Percentiles rank a stretch among this genome's conserved stretches.
phyloP scores from a whole-genome alignment of 2,329 filamentous ascomycete genomes.

The Cadophora luteo-olivacea region DNA sequence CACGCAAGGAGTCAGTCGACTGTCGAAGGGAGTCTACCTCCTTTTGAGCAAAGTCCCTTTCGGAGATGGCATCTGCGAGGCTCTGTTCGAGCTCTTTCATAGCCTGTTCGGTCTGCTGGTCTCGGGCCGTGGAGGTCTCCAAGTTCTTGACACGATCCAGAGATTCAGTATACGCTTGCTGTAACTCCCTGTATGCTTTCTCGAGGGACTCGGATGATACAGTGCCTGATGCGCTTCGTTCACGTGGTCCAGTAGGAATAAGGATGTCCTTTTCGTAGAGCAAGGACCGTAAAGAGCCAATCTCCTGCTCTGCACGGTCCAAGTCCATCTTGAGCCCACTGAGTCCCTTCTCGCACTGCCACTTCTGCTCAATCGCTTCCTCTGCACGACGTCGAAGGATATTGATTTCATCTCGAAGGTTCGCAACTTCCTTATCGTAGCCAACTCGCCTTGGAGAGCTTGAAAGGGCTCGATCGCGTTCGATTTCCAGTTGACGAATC shows the following conservation, averaged over 20 bases:
- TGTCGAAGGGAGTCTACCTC: constrained; percentile 67
- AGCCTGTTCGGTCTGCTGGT: constrained; percentile 66
- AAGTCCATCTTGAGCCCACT: constrained; percentile 93
- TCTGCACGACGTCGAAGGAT: constrained; percentile 85
- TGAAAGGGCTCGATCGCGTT: constrained; percentile 76
- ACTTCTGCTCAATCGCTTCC: constrained; percentile 94
- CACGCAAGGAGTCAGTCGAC: constrained; percentile 64
- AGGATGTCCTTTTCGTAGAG: constrained; percentile 84
- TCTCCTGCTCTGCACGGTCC: constrained; percentile 93
- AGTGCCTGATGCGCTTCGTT: constrained; percentile 53
- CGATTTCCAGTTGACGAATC: constrained; percentile 76
- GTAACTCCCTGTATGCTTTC: constrained; percentile 76
- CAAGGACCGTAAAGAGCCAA: constrained; percentile 78
- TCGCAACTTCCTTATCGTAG: constrained; percentile 83
- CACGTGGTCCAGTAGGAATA: constrained; percentile 63
- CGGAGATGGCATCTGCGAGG: constrained; percentile 71
- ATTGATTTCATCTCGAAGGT: constrained; percentile 83
- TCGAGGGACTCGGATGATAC: constrained; percentile 76
- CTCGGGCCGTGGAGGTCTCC: constrained; percentile 57
- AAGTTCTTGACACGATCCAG: constrained; percentile 70
- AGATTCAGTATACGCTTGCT: constrained; percentile 71
- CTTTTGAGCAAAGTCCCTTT: constrained; percentile 74
- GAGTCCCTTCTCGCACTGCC: constrained; percentile 91
- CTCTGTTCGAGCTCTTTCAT: constrained; percentile 71
- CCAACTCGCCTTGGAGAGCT: constrained; percentile 75